Evolutionary conservation across 345 rosid species (phyloP).

Genomic region (Passiflora organensis): DNA sequence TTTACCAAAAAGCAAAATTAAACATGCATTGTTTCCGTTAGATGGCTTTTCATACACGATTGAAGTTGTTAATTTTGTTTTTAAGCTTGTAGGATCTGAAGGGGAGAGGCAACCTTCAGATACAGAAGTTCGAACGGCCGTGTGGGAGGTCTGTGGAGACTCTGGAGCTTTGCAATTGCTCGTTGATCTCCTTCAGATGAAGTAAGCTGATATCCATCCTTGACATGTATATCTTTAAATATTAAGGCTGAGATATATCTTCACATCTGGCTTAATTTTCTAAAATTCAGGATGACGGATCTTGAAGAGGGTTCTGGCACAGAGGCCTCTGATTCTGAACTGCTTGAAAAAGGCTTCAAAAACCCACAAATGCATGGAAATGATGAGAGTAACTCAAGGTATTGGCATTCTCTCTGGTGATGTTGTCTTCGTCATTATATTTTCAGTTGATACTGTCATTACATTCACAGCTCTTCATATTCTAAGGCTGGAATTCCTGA

Average conservation of each 20-base stretch:
- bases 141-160: constrained; percentile 94
- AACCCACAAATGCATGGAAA: constrained; percentile 15
- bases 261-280: no score
- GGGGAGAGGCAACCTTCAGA: constrained; percentile 63
- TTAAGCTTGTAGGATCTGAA: constrained; percentile 62
- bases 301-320: constrained; percentile 74
- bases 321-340: constrained; percentile 46
- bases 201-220: constrained; percentile 60
- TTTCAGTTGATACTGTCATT: no score
- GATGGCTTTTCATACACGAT: no score
- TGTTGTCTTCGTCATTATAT: no score
- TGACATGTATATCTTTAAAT: no score
- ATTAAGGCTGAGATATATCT: no score
- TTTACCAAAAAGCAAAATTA: no score
- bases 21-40: no score
- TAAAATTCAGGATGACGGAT: constrained; percentile 67
- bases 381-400: no score
- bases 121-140: constrained; percentile 76
- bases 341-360: constrained; percentile 40
- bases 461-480: no score
- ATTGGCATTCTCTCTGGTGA: no score
- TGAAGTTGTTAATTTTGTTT: constrained; percentile 11
- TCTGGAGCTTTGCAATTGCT: constrained; percentile 90
- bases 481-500: no score
- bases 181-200: constrained; percentile 76